Conservation (phyloP, 2,329 filamentous ascomycete species). For the Polychaeton citri region DNA sequence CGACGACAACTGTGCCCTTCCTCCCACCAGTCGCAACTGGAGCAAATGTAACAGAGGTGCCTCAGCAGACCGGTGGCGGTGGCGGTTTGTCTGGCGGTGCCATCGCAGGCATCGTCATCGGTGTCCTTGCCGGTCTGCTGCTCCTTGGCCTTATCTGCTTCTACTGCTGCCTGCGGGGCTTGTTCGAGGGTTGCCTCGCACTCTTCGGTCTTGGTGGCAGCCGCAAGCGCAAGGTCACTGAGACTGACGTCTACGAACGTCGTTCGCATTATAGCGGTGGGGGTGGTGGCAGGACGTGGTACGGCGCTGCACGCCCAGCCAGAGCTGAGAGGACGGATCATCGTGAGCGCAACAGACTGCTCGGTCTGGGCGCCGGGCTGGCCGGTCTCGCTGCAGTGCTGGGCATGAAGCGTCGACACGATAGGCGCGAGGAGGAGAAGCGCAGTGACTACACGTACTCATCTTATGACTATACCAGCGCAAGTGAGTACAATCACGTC, state of each 20-base stretch:
- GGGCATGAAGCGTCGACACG: constrained; percentile 31
- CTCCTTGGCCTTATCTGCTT: constrained; percentile 60
- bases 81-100: constrained; percentile 51
- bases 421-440: constrained; percentile 28
- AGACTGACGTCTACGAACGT: constrained; percentile 50
- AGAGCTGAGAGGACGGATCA: constrained; percentile 22
- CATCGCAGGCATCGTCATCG: constrained; percentile 71
- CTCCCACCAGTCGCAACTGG: constrained; percentile 41
- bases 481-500: constrained; percentile 27
- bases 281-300: constrained; percentile 41
- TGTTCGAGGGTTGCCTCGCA: constrained; percentile 42
- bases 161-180: constrained; percentile 50
- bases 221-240: constrained; percentile 36
- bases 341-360: constrained; percentile 13
- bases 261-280: constrained; percentile 41
- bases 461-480: constrained; percentile 33
- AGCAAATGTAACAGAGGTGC: constrained; percentile 27
- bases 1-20: constrained; percentile 37
- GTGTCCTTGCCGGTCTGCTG: constrained; percentile 52
- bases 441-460: constrained; percentile 26
- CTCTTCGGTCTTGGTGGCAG: constrained; percentile 46
- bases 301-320: constrained; percentile 25
- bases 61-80: constrained; percentile 12
- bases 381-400: constrained; percentile 31
- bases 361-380: constrained; percentile 29